phyloP scores from a whole-genome alignment of 495 filamentous ascomycete species.

The Neurospora sp. region DNA sequence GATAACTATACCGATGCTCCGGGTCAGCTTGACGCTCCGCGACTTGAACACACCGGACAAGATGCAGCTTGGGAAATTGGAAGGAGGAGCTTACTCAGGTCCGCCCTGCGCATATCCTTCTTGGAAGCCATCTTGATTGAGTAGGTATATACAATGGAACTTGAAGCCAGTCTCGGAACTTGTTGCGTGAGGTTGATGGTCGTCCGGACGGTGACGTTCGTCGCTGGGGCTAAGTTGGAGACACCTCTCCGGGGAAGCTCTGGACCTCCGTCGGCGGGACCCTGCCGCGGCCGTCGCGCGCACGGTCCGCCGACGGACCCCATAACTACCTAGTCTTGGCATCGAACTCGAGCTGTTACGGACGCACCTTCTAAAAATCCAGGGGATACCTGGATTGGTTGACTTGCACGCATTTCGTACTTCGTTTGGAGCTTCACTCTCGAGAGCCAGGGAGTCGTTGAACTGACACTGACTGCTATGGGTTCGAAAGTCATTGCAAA shows the following conservation, averaged over 20 bases:
- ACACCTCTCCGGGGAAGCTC: neutral
- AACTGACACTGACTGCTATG: neutral
- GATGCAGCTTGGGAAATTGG: conserved; percentile 52
- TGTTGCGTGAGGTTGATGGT: neutral
- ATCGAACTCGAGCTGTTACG: neutral
- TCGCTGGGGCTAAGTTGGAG: neutral
- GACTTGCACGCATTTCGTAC: neutral
- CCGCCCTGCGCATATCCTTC: conserved; percentile 79
- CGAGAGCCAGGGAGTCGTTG: neutral
- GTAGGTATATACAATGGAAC: neutral
- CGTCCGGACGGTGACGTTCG: neutral
- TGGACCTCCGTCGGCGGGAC: neutral
- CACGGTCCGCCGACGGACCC: neutral
- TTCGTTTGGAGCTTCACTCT: neutral
- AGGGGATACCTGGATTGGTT: neutral
- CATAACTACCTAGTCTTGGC: neutral
- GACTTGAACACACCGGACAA: conserved; percentile 63
- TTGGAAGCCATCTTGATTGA: conserved; percentile 48
- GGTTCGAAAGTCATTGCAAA: neutral
- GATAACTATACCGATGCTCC: conserved; percentile 41
- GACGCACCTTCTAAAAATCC: neutral
- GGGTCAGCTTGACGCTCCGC: conserved; percentile 10
- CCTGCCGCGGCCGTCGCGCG: neutral
- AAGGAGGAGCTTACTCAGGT: conserved; percentile 58
- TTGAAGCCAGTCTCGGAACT: neutral